These are phyloP conservation scores for Petunia axillaris DNA, from an alignment of 257 asterid genomes.

Conservation along the genomic window DNA sequence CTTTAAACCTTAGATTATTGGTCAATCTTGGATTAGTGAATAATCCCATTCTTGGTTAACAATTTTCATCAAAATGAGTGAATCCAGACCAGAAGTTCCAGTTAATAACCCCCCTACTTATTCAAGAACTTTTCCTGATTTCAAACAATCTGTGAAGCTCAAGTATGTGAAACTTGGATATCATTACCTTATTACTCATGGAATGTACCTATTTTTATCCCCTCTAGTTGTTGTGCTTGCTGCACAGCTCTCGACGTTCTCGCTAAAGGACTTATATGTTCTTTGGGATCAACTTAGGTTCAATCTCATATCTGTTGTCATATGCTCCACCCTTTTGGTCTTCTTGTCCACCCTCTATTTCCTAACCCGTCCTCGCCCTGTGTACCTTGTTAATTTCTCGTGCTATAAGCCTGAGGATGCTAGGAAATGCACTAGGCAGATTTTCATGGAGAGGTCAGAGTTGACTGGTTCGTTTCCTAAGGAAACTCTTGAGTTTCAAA, in stretches of 20 bases:
- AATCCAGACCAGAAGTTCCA: conserved; percentile 28
- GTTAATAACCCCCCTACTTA: conserved; percentile 33
- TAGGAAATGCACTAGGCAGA: conserved; percentile 34
- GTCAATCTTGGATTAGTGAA: neutral
- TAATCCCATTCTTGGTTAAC: neutral
- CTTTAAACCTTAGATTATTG: neutral
- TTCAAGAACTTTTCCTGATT: conserved; percentile 36
- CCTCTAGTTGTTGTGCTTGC: conserved; percentile 39
- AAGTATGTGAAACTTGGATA: conserved; percentile 49
- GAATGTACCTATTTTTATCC: conserved; percentile 40
- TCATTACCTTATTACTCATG: conserved; percentile 45
- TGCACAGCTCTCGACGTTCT: conserved; percentile 42
- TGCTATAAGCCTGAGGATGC: conserved; percentile 40
- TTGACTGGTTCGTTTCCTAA: conserved; percentile 30
- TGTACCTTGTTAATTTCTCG: conserved; percentile 40
- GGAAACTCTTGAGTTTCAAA: conserved; percentile 37
- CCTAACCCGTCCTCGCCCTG: conserved; percentile 36
- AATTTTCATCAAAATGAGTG: conserved; percentile 32
- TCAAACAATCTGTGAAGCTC: conserved; percentile 39
- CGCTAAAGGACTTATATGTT: conserved; percentile 27
- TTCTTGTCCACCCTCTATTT: conserved; percentile 37
- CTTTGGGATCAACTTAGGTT: conserved; percentile 44
- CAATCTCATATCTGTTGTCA: conserved; percentile 40
- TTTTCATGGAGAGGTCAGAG: conserved; percentile 37
- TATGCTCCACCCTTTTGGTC: conserved; percentile 39